phyloP scores from a whole-genome alignment of 1,139 yeast genomes.

The Suzukiozyma palmioleophila region DNA sequence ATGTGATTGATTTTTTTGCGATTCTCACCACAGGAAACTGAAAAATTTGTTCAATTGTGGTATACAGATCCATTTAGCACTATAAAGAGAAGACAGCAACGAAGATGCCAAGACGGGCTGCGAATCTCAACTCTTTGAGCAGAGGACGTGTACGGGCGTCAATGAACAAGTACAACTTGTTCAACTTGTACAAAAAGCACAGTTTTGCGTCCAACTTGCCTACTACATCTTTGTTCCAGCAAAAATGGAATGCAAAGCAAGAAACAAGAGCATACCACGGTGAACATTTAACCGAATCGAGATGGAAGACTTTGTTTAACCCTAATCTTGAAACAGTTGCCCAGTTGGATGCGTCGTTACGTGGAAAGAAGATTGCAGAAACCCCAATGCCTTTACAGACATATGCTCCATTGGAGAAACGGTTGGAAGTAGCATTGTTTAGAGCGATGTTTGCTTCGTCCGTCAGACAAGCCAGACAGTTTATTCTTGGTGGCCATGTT shows the following conservation, averaged over 20 bases:
- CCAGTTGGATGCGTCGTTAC: conserved; percentile 71
- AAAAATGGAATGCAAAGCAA: conserved; percentile 86
- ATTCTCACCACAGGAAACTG: background rate
- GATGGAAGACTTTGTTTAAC: conserved; percentile 66
- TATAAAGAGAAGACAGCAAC: background rate
- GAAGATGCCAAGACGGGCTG: conserved; percentile 61
- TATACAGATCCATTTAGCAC: background rate
- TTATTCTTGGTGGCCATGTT: conserved; percentile 78
- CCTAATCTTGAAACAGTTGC: conserved; percentile 82
- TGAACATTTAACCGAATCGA: conserved; percentile 80
- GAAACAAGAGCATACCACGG: conserved; percentile 97
- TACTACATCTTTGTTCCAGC: conserved; percentile 69
- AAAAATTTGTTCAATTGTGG: conserved; percentile 1
- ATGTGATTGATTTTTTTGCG: background rate
- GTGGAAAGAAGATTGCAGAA: conserved; percentile 50
- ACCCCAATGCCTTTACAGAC: conserved; percentile 89
- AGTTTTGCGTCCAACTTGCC: conserved; percentile 33
- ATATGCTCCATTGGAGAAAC: conserved; percentile 79
- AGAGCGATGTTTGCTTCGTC: conserved; percentile 93
- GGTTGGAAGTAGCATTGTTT: conserved; percentile 86
- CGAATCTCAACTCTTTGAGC: conserved; percentile 52
- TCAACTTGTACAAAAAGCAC: conserved; percentile 69
- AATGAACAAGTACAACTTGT: conserved; percentile 87
- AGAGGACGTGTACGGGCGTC: conserved; percentile 84
- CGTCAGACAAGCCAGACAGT: conserved; percentile 90